Conservation (phyloP, 1,284 basidiomycete genomes). For the Flammula alnicola region DNA sequence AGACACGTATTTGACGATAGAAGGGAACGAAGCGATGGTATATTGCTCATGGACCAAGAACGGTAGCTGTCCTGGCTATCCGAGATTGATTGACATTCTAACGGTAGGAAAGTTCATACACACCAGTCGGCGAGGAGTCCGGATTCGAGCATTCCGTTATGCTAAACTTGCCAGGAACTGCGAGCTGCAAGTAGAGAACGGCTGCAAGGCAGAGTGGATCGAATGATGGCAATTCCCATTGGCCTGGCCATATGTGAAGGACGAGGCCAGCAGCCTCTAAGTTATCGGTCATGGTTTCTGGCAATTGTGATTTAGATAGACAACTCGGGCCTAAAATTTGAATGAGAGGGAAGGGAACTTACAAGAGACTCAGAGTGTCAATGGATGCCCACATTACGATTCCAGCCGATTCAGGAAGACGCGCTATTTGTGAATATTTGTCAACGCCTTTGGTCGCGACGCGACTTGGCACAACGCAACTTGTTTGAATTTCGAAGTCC, state of each 20-base stretch:
- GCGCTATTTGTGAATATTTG: no score
- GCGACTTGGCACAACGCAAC: no score
- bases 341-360: no score
- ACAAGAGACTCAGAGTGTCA: no score
- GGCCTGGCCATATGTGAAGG: slow-evolving; percentile 71
- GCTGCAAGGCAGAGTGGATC: slow-evolving; percentile 70
- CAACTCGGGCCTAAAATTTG: no score
- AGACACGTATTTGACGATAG: slow-evolving; percentile 68
- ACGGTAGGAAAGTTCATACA: slow-evolving; percentile 34
- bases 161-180: slow-evolving; percentile 65
- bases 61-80: slow-evolving; percentile 65
- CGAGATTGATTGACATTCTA: slow-evolving; percentile 1
- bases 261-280: slow-evolving; percentile 27
- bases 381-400: no score
- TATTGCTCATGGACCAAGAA: slow-evolving; percentile 64
- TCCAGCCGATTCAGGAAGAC: no score
- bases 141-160: slow-evolving; percentile 68
- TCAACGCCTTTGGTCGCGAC: no score
- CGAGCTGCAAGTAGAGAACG: slow-evolving; percentile 66
- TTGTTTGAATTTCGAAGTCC: no score
- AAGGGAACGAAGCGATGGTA: slow-evolving; percentile 53
- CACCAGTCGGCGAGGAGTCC: slow-evolving; percentile 78
- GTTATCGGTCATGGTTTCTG: not conserved
- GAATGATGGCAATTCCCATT: slow-evolving; percentile 65
- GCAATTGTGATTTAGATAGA: not conserved